Percentiles rank a stretch among this genome's conserved stretches.
Evolutionary conservation across 768 basidiomycete species (phyloP).

Genomic region (Ramaria sp.): DNA sequence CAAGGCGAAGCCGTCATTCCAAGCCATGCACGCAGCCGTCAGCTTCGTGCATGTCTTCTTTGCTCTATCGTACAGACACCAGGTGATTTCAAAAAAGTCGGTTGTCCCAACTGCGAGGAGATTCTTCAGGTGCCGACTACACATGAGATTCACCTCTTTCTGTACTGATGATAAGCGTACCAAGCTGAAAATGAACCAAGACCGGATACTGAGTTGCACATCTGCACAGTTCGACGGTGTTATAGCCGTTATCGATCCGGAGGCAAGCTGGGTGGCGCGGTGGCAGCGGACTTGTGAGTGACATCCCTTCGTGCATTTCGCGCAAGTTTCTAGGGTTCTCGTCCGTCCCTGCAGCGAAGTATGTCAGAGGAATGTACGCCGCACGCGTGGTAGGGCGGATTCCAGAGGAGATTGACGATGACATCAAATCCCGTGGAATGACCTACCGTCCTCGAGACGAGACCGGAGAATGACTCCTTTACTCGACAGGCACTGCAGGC

Average conservation of each 20-base stretch:
- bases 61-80: constrained; percentile 87
- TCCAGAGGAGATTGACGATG: constrained; percentile 76
- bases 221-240: constrained; percentile 90
- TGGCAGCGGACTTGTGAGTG: constrained; percentile 89
- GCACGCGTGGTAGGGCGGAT: constrained; percentile 79
- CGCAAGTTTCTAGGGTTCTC: not conserved
- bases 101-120: constrained; percentile 97
- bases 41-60: constrained; percentile 82
- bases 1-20: constrained; percentile 36
- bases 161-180: not conserved
- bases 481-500: no score
- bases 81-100: constrained; percentile 70
- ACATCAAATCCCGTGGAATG: constrained; percentile 66
- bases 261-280: constrained; percentile 87
- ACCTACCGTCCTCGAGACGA: constrained; percentile 82
- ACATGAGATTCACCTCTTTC: not conserved
- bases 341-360: constrained; percentile 55
- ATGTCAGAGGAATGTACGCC: constrained; percentile 87
- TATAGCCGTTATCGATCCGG: constrained; percentile 77
- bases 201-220: constrained; percentile 78
- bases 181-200: constrained; percentile 82
- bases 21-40: constrained; percentile 51
- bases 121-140: constrained; percentile 64
- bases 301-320: not conserved
- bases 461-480: constrained; percentile 26